Base-by-base conservation (phyloP, 306 rosid genomes). In the Vigna angularis region DNA sequence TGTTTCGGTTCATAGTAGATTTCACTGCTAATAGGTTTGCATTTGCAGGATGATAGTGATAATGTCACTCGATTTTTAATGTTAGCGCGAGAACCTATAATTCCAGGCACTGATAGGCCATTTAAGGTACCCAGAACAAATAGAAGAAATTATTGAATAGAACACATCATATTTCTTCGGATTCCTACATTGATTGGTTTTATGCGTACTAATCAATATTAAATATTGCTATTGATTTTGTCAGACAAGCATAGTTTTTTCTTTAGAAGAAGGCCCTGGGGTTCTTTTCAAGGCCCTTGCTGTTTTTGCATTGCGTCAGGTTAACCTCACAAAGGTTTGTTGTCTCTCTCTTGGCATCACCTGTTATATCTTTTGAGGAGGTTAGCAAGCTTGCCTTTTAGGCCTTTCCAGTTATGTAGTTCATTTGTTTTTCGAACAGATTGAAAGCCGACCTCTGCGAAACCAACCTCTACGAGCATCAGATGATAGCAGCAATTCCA, bases 231-330 rank as follows among this genome's bases (percentile, higher is more conserved):
- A 55, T 75, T 80, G 73, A 47, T 70, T 20, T 74, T 78, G 74
- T 51, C 88, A 95, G 99, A 93, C 99, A 18, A 95, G 99, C 82
- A 93, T 95, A 82, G 99, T 93, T 62, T 95, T 93, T 87, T 93
- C 98, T 40, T 84, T 95, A 63, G 99, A 95, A 86, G 98, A 93
- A 81, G 98, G 99, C 69, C 98, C 99, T 44, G 98, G 99, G 76
- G 77, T 91, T 24, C 99, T 95, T 81, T 95, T 91, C 85, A 95
- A 93, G 87, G 99, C 99, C 70, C 99, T 95, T 78, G 97, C 99
- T 61, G 98, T 91, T 85, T 95, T 95, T 85, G 98, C 99, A 45
- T 70, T 93, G 79, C 99, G 98, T 63, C 89, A 87, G 76, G 90
- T 95, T 82, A 95, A 91, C 85, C 98, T 93, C 26, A 88, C 93